Evolutionary conservation across 371 early-diverging fungal species (phyloP).

Genomic region (Dinochytrium kinnereticum): DNA sequence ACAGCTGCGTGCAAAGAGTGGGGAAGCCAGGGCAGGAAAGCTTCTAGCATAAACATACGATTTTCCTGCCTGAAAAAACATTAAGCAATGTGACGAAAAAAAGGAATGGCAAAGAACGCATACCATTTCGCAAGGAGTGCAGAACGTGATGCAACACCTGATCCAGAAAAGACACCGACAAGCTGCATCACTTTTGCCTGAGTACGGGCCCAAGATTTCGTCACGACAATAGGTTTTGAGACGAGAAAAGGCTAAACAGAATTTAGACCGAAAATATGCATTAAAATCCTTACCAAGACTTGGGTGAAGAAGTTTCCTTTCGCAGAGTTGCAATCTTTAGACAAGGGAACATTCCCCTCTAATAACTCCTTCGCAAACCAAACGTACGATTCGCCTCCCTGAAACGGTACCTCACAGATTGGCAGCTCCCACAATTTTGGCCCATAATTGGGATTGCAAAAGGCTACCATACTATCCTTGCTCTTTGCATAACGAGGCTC

Average conservation of each 20-base stretch:
- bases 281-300: conserved; percentile 13
- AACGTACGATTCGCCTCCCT: conserved; percentile 24
- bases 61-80: conserved; percentile 26
- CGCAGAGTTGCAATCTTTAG: not conserved
- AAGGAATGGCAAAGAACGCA: not conserved
- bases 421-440: conserved; percentile 56
- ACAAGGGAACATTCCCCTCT: conserved; percentile 44
- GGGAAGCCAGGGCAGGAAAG: conserved; percentile 46
- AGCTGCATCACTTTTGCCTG: conserved; percentile 46
- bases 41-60: conserved; percentile 39
- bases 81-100: not conserved
- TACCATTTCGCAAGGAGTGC: conserved; percentile 46
- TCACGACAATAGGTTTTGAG: conserved; percentile 51
- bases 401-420: conserved; percentile 32
- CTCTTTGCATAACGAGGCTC: conserved; percentile 48
- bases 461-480: conserved; percentile 49
- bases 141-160: conserved; percentile 27
- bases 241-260: conserved; percentile 37
- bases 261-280: not conserved
- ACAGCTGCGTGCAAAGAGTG: conserved; percentile 40
- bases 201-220: conserved; percentile 50
- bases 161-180: conserved; percentile 29
- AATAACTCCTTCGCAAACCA: conserved; percentile 53
- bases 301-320: conserved; percentile 18
- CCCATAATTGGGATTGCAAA: conserved; percentile 46